These are phyloP conservation scores for Amanita thiersii DNA, from an alignment of 768 basidiomycete genomes.

Conservation along the genomic window DNA sequence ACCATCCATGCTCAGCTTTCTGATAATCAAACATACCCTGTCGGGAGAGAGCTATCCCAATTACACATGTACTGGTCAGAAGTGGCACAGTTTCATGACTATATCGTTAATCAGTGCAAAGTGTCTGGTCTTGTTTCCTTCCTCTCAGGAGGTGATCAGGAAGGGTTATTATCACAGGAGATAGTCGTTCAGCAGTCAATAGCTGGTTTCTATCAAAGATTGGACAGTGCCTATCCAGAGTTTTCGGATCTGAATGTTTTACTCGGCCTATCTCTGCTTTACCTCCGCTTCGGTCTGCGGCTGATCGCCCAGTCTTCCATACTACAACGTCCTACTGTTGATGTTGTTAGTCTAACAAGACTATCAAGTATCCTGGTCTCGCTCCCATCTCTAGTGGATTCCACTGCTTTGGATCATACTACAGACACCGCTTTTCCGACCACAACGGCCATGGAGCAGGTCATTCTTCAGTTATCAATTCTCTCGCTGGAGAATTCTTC, in stretches of 20 bases:
- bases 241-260: constrained; percentile 65
- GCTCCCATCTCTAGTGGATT: constrained; percentile 40
- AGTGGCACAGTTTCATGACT: constrained; percentile 64
- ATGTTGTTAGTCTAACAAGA: constrained; percentile 14
- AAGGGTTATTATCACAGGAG: constrained; percentile 46
- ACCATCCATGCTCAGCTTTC: constrained; percentile 20
- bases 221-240: constrained; percentile 59
- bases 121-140: constrained; percentile 36
- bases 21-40: constrained; percentile 19
- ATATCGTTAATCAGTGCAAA: constrained; percentile 41
- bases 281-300: constrained; percentile 68
- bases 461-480: constrained; percentile 43
- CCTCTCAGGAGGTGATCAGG: constrained; percentile 26
- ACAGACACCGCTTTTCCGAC: constrained; percentile 12
- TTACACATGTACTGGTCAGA: constrained; percentile 68
- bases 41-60: constrained; percentile 33
- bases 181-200: constrained; percentile 73
- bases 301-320: constrained; percentile 23
- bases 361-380: constrained; percentile 38
- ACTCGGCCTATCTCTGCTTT: constrained; percentile 56
- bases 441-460: constrained; percentile 27
- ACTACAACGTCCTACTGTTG: constrained; percentile 12
- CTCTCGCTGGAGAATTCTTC: constrained; percentile 34
- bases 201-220: constrained; percentile 65
- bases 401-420: constrained; percentile 15